These are phyloP conservation scores for Hyphopichia pseudoburtonii DNA, from an alignment of 1,139 yeast genomes.

Conservation along the genomic window DNA sequence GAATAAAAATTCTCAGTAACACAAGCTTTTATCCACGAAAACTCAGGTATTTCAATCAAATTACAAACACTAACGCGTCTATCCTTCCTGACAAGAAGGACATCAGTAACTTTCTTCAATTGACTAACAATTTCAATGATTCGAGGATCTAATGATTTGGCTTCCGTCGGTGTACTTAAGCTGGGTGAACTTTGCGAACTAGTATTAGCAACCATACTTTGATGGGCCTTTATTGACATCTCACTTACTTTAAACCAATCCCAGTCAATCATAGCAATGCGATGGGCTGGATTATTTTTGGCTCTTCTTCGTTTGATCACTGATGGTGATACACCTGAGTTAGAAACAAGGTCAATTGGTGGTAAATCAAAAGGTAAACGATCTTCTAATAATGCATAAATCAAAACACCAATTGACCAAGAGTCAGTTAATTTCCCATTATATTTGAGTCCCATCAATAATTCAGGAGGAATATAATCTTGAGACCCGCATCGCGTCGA, in stretches of 20 bases:
- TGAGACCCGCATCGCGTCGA: conserved; percentile 93
- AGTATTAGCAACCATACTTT: background rate
- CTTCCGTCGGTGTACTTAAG: background rate
- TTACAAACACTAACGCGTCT: conserved; percentile 20
- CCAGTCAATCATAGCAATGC: conserved; percentile 95
- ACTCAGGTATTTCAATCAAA: conserved; percentile 14
- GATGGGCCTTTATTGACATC: background rate
- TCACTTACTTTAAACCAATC: conserved; percentile 57
- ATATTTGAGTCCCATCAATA: conserved; percentile 84
- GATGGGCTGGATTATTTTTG: conserved; percentile 70
- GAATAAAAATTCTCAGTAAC: conserved; percentile 12
- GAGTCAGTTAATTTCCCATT: conserved; percentile 88
- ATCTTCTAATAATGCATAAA: conserved; percentile 79
- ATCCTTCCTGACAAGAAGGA: conserved; percentile 41
- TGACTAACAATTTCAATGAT: conserved; percentile 23
- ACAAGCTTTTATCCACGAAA: conserved; percentile 20
- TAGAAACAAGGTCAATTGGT: conserved; percentile 36
- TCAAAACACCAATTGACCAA: conserved; percentile 93
- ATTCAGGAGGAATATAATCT: conserved; percentile 92
- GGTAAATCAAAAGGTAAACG: conserved; percentile 82
- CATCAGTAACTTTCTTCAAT: conserved; percentile 33
- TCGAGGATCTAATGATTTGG: conserved; percentile 17
- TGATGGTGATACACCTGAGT: conserved; percentile 42
- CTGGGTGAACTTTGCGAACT: background rate
- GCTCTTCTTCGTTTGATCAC: conserved; percentile 50